Percentiles rank a stretch among this genome's conserved stretches.
Evolutionary conservation across 2,329 filamentous ascomycete species (phyloP).

Genomic region (Diplocarpon mali): DNA sequence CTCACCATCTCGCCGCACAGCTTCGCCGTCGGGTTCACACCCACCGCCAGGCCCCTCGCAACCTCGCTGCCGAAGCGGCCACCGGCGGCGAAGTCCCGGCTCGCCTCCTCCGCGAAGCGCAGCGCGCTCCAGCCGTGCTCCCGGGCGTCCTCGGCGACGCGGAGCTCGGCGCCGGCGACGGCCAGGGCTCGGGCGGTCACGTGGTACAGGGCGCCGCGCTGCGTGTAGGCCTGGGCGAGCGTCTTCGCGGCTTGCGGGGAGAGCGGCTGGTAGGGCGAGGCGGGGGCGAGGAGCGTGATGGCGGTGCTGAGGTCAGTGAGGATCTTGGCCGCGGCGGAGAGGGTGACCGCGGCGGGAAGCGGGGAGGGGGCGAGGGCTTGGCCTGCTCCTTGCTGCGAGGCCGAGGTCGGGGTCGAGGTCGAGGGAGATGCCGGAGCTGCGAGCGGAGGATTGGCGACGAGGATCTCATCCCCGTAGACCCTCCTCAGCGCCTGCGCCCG

Average conservation of each 20-base stretch:
- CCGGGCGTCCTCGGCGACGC: conserved; percentile 30
- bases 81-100: conserved; percentile 51
- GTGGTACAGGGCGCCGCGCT: conserved; percentile 55
- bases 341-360: conserved; percentile 31
- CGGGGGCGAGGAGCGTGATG: conserved; percentile 47
- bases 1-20: conserved; percentile 58
- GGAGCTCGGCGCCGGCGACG: conserved; percentile 24
- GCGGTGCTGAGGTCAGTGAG: conserved; percentile 46
- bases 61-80: conserved; percentile 56
- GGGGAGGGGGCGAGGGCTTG: conserved; percentile 27
- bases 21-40: conserved; percentile 57
- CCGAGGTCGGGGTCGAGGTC: background rate
- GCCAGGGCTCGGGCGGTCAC: conserved; percentile 36
- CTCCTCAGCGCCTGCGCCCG: conserved; percentile 56
- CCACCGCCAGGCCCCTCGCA: conserved; percentile 52
- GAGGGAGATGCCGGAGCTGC: background rate
- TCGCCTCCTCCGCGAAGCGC: conserved; percentile 51
- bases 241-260: conserved; percentile 56
- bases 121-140: conserved; percentile 41
- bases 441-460: conserved; percentile 29
- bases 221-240: conserved; percentile 59
- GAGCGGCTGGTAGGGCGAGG: conserved; percentile 38
- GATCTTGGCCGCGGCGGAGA: conserved; percentile 32
- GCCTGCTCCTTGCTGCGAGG: too few species aligned
- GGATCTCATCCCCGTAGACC: conserved; percentile 49